Evolutionary conservation across 257 asterid species (phyloP).

Genomic region (Penstemon eatonii): DNA sequence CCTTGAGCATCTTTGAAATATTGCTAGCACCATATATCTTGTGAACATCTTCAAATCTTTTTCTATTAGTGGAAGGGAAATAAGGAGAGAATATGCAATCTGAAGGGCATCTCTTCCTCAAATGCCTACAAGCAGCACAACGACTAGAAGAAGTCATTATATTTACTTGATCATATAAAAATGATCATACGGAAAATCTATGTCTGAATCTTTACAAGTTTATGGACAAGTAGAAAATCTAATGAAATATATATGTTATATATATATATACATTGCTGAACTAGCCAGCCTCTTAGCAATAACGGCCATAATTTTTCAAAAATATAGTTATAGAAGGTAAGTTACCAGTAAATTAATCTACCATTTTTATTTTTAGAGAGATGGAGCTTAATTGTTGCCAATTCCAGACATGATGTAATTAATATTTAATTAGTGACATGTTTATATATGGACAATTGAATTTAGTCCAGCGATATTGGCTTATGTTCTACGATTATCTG

Average conservation of each 20-base stretch:
- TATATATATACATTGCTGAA: background rate
- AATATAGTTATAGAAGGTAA: conserved; percentile 1
- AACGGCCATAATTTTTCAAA: conserved; percentile 19
- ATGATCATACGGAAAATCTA: background rate
- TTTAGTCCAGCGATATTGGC: too few relatives aligned
- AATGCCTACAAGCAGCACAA: conserved; percentile 43
- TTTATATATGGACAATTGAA: too few relatives aligned
- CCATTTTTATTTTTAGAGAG: background rate
- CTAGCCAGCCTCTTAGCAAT: background rate
- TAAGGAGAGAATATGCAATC: conserved; percentile 38
- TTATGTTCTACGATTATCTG: too few relatives aligned
- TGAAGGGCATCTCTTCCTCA: conserved; percentile 40
- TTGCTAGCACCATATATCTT: conserved; percentile 38
- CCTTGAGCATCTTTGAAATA: conserved; percentile 35
- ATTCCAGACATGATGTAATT: too few relatives aligned
- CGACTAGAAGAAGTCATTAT: conserved; percentile 30
- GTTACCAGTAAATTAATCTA: conserved; percentile 17
- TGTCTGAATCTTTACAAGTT: background rate
- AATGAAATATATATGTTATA: conserved; percentile 1
- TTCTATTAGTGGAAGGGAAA: conserved; percentile 39
- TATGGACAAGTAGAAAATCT: conserved; percentile 1
- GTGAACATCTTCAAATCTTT: conserved; percentile 37
- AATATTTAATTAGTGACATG: too few relatives aligned
- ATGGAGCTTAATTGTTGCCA: too few relatives aligned
- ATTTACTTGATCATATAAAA: background rate